phyloP scores from a whole-genome alignment of 768 basidiomycete species.

The Gelatoporia subvermispora region DNA sequence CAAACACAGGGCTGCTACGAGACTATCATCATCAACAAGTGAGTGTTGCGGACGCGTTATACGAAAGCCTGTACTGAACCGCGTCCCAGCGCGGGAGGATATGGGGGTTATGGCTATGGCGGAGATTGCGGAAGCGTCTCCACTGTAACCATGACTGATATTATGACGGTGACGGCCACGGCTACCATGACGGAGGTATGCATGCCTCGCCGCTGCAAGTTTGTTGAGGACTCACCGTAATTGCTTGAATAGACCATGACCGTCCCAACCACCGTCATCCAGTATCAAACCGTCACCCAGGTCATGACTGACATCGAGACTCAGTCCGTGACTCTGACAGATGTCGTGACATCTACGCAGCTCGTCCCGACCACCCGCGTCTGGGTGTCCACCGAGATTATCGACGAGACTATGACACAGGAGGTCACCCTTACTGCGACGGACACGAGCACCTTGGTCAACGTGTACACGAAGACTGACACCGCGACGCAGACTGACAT shows the following conservation, averaged over 20 bases:
- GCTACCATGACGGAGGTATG: conserved; percentile 12
- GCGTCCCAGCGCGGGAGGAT: conserved; percentile 3
- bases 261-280: conserved; percentile 36
- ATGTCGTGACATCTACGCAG: conserved; percentile 31
- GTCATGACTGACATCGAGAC: conserved; percentile 33
- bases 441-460: conserved; percentile 51
- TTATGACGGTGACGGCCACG: conserved; percentile 10
- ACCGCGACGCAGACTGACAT: conserved; percentile 32
- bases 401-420: conserved; percentile 45
- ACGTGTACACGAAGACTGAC: conserved; percentile 44
- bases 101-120: conserved; percentile 15
- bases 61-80: background rate
- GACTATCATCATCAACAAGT: conserved; percentile 52
- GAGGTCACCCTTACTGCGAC: conserved; percentile 63
- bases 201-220: background rate
- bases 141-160: conserved; percentile 21
- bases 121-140: conserved; percentile 8
- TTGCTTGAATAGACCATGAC: background rate
- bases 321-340: conserved; percentile 17
- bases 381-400: conserved; percentile 62
- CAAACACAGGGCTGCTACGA: conserved; percentile 51
- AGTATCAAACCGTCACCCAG: conserved; percentile 36
- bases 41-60: conserved; percentile 5
- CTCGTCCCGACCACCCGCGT: conserved; percentile 59
- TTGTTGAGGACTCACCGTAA: background rate